These are phyloP conservation scores for Olyra latifolia DNA, from an alignment of 176 grass and related monocot species.

Conservation along the genomic window DNA sequence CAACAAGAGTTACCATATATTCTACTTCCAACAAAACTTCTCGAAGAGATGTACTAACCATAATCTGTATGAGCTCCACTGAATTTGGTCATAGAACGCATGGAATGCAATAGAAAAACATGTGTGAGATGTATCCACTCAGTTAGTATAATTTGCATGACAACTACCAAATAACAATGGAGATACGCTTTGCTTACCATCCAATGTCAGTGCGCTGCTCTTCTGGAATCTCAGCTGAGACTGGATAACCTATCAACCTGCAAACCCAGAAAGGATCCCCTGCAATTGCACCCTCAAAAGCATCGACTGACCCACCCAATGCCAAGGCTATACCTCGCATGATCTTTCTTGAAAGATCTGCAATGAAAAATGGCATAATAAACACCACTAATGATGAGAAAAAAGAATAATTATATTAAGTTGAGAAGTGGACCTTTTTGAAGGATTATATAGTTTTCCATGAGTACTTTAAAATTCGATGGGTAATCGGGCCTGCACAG, in stretches of 20 bases:
- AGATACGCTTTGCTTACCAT: slow-evolving; percentile 47
- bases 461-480: slow-evolving; percentile 63
- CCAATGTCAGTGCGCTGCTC: slow-evolving; percentile 69
- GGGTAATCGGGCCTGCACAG: slow-evolving; percentile 71
- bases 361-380: slow-evolving; percentile 4
- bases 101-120: slow-evolving; percentile 16
- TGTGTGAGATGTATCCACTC: slow-evolving; percentile 25
- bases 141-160: slow-evolving; percentile 8
- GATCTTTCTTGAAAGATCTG: slow-evolving; percentile 95
- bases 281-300: slow-evolving; percentile 61
- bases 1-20: not conserved
- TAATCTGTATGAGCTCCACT: slow-evolving; percentile 98
- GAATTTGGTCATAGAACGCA: slow-evolving; percentile 40
- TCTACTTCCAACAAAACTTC: not conserved
- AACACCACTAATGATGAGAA: not conserved
- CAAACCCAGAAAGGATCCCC: slow-evolving; percentile 83
- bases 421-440: slow-evolving; percentile 51
- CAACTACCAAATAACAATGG: not conserved
- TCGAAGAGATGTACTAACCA: slow-evolving; percentile 52
- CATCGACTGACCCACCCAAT: slow-evolving; percentile 63
- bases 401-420: slow-evolving; percentile 17
- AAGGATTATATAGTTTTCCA: slow-evolving; percentile 74
- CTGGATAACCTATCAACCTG: slow-evolving; percentile 86
- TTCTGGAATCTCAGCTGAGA: slow-evolving; percentile 75
- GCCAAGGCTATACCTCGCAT: slow-evolving; percentile 92